Base-by-base conservation (phyloP, 352 stramenopile species). In the Globisporangium mamillatum region DNA sequence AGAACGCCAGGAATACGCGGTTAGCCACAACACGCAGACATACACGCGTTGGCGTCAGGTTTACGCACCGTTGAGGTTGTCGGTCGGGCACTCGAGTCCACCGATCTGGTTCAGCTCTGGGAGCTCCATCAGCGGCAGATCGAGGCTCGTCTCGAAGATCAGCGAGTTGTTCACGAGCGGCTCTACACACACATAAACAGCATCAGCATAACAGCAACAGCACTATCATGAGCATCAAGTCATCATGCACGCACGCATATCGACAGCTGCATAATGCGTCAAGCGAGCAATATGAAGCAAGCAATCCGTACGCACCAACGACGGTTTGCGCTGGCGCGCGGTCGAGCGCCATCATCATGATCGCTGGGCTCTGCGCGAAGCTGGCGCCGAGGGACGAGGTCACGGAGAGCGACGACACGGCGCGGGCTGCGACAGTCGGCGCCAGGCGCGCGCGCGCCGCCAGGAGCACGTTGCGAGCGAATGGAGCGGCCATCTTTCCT, bases 141-240 rank as follows among this genome's bases (percentile, higher is more conserved):
- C 59, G 10, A 67, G 41, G 60, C 44, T 53, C 53, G 66, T 50
- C 66, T 71, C 66, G 10, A 71, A 71, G 29, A 71, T 62, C 60
- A 71, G 32, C 60, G 66, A 20, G 44, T 44, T 38, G 53, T 56
- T 60, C 66, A 71, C 58, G 14, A 66, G 57, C 24, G 66, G 58
- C 20, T 61, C 66, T 71, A 25, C 9, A 22, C 57, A 41, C 48
- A 41, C 22, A 53, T 5, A 25, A 44, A 2, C 27, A 44, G n/a
- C 34, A 56, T 12, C 4, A 1, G 18, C 12, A 41, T 29, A 32
- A 32, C 6, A 32, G 3, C 27, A 32, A 7, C 27, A 32, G 27
- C 27, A 32, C 27, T 22, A 62, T 32, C 16, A 27, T 29, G 8
- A 27, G 6, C 29, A 48, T 8, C 18, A 27, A 61, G 7, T 20